Evolutionary conservation across 2,329 filamentous ascomycete species (phyloP).

Genomic region (Fusarium sp.): DNA sequence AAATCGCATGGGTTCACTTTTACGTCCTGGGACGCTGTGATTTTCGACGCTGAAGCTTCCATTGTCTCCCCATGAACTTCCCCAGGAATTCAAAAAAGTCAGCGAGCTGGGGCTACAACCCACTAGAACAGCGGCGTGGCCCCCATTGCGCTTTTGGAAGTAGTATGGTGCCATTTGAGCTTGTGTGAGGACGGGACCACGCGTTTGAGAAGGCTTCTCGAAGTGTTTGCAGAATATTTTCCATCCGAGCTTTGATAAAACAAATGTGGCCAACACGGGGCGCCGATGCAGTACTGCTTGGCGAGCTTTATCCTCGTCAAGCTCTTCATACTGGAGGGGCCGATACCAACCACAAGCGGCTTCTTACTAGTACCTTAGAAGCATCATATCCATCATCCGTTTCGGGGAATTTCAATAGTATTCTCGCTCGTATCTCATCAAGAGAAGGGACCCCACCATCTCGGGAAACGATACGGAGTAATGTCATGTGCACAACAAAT

Average conservation of each 20-base stretch:
- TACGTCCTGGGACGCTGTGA: fast-evolving
- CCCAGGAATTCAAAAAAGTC: not conserved
- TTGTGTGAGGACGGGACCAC: fast-evolving
- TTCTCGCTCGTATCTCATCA: not conserved
- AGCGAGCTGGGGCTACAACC: not conserved
- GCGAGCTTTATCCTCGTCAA: not conserved
- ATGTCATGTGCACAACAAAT: not conserved
- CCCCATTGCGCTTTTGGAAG: fast-evolving
- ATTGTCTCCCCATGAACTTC: not conserved
- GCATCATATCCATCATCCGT: fast-evolving
- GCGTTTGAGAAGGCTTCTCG: fast-evolving
- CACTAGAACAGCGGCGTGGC: not conserved
- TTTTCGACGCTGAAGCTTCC: fast-evolving
- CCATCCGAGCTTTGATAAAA: too few species aligned
- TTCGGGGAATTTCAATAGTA: not conserved
- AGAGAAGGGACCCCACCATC: not conserved
- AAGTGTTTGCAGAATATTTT: too few species aligned
- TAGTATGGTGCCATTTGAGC: not conserved
- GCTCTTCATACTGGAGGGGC: fast-evolving
- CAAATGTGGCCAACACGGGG: not conserved
- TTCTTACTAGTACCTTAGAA: not conserved
- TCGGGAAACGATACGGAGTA: not conserved
- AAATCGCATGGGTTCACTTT: fast-evolving
- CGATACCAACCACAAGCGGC: not conserved
- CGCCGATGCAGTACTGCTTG: not conserved